Conservation (phyloP, 208 protist species). For the Crithidia acanthocephali region DNA sequence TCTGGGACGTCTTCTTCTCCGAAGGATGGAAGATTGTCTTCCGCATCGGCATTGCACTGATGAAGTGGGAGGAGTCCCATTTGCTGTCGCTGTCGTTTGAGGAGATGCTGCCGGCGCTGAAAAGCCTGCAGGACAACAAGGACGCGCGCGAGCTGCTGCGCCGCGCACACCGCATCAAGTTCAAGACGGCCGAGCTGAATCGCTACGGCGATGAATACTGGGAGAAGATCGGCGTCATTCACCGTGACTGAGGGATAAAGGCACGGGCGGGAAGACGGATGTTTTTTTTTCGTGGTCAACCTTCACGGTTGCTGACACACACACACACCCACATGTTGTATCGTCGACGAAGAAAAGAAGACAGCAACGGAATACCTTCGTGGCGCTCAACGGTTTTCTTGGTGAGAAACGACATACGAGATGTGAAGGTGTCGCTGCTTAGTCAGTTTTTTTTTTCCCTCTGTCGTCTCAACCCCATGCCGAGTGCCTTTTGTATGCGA, state of each 20-base stretch:
- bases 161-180: conserved; percentile 81
- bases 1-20: conserved; percentile 95
- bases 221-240: conserved; percentile 36
- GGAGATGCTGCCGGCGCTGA: conserved; percentile 77
- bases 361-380: no score
- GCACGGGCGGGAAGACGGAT: neutral
- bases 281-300: neutral
- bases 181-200: conserved; percentile 89
- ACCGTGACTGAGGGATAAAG: conserved; percentile 13
- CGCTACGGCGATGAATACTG: conserved; percentile 85
- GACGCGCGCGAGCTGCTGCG: conserved; percentile 74
- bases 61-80: conserved; percentile 89
- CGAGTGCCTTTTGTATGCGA: no score
- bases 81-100: conserved; percentile 81
- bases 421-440: no score
- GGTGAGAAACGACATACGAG: no score
- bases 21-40: conserved; percentile 96
- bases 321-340: neutral
- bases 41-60: conserved; percentile 82
- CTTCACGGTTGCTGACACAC: no score
- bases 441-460: no score
- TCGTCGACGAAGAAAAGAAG: no score
- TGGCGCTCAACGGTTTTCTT: no score
- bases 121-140: conserved; percentile 87
- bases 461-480: no score